Conservation (phyloP, 108 stramenopile species). For the Fragilariopsis cylindrus region DNA sequence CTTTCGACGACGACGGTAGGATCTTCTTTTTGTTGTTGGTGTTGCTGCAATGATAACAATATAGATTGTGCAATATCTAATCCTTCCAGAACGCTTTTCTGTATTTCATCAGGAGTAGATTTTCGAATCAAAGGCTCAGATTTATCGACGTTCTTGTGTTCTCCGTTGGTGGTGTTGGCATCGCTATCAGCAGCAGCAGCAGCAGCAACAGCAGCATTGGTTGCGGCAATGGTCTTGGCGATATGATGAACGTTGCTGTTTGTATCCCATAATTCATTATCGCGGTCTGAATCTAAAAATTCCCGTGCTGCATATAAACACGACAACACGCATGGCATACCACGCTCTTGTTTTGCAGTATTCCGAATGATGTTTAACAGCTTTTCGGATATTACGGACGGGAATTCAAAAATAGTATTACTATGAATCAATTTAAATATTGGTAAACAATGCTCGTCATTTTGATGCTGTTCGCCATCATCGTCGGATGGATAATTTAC, state of each 20-base stretch:
- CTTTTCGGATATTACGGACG: slow-evolving; percentile 31
- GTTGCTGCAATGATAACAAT: not conserved
- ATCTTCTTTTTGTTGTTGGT: not conserved
- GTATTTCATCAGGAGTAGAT: slow-evolving; percentile 46
- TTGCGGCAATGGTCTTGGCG: not conserved
- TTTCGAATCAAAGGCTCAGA: slow-evolving; percentile 8
- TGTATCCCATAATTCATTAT: not conserved
- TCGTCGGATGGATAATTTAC: slow-evolving; percentile 61
- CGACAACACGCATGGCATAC: slow-evolving; percentile 70
- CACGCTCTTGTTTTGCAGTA: slow-evolving; percentile 51
- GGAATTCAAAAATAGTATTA: slow-evolving; percentile 74
- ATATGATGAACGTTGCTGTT: not conserved
- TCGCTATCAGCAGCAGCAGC: not conserved
- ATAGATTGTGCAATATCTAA: slow-evolving; percentile 49
- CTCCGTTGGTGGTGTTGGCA: not conserved
- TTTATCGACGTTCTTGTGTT: not conserved
- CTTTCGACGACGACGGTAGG: slow-evolving; percentile 3
- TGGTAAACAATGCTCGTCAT: slow-evolving; percentile 30
- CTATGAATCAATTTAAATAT: slow-evolving; percentile 51
- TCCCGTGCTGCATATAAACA: slow-evolving; percentile 66
- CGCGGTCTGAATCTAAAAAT: slow-evolving; percentile 52
- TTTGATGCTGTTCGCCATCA: not conserved
- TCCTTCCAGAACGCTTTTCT: slow-evolving; percentile 57
- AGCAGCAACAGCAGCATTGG: not conserved
- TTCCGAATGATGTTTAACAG: slow-evolving; percentile 36